A percentile compares a stretch with the other conserved stretches of the same genome.
phyloP scores from a whole-genome alignment of 176 grass and related monocot genomes.

The Zea mays region Zm-B73-REFERENCE-NAM-5.0 NC_050096.1:119498001-119498500 shows the following conservation, averaged over 20 bases:
- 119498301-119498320: constrained; percentile 75
- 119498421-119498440: not conserved
- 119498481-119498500: not conserved
- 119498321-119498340: constrained; percentile 3
- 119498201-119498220: constrained; percentile 44
- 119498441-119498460: not conserved
- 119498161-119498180: constrained; percentile 5
- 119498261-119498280: constrained; percentile 56
- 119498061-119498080: constrained; percentile 98
- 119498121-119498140: constrained; percentile 96
- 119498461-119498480: not conserved
- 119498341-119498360: constrained; percentile 18
- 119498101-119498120: constrained; percentile 95
- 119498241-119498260: constrained; percentile 63
- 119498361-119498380: not conserved
- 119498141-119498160: constrained; percentile 9
- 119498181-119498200: constrained; percentile 18
- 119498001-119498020: constrained; percentile 98
- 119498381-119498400: not conserved
- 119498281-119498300: constrained; percentile 95
- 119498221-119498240: constrained; percentile 91
- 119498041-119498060: constrained; percentile 71
- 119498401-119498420: not conserved
- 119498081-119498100: constrained; percentile 97
- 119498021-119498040: constrained; percentile 77